Evolutionary conservation across 2,329 filamentous ascomycete genomes (phyloP), one percentile per base, ranked within the genome.

Genomic region (Monilinia fructigena): DNA sequence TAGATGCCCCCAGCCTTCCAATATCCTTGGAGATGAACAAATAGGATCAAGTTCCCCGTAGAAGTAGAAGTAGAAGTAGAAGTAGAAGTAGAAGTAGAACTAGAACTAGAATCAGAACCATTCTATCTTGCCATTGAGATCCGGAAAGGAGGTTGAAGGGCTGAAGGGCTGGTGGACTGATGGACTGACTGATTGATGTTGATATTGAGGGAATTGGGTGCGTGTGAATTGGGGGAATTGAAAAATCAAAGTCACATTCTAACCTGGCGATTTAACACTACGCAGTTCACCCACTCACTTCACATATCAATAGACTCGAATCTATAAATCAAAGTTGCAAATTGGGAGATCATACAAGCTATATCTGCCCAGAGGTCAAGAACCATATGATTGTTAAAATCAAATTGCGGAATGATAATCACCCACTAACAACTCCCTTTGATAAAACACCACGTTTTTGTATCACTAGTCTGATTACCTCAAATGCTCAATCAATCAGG

Each of bases 1-100:
- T 85, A n/a, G 78, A 80, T 31, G 58, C 60, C 5, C 67, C 68
- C 14, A 66, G 56, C 28, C 68, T 70, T 8, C 68, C 70, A 23
- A 65, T 68, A 28, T 68, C 35, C 62, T 68, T 20, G 53, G 62
- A 26, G 23, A 38, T 35, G 50, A 42, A 47, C 53, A 28, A 50
- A 26, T 20, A 47, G 38, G n/a, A 50, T 26, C 31, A 18, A 31
- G 50, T 7, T 35, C 8, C 3, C 56, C 40, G n/a, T n/a, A n/a
- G n/a, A n/a, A n/a, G n/a, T n/a, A n/a, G n/a, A n/a, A n/a, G n/a
- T n/a, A n/a, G n/a, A n/a, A n/a, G n/a, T 6, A 35, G 31, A 35
- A 35, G 5, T 35, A 5, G 31, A 35, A 35, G 5, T 5, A 35
- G 31, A 35, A 35, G 4, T 8, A 35, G 7, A 6, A 35, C 2